These are phyloP conservation scores for Candida silvatica DNA, from an alignment of 805 yeast species.

Conservation along the genomic window DNA sequence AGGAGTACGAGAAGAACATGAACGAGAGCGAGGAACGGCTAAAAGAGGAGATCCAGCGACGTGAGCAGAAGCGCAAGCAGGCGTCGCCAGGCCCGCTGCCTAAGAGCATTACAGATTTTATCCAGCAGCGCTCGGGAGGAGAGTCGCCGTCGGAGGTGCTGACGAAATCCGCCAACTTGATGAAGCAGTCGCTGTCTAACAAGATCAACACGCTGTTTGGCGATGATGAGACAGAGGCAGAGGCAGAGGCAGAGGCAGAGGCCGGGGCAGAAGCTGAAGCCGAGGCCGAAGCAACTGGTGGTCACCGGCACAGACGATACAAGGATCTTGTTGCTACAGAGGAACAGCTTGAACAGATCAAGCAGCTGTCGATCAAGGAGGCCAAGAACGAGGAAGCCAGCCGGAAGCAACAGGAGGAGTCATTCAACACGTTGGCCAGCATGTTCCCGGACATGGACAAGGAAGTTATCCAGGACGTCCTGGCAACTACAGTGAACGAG, in stretches of 20 bases:
- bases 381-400: constrained; percentile 25
- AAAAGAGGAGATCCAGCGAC: constrained; percentile 20
- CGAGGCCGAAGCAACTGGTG: neutral
- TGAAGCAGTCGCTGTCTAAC: constrained; percentile 26
- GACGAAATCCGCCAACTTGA: constrained; percentile 27
- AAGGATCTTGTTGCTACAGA: constrained; percentile 6
- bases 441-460: constrained; percentile 74
- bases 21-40: constrained; percentile 31
- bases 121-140: constrained; percentile 11
- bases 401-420: constrained; percentile 34
- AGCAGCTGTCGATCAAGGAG: constrained; percentile 23
- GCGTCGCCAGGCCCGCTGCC: constrained; percentile 17
- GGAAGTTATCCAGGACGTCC: constrained; percentile 62
- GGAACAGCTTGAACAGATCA: constrained; percentile 17
- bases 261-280: constrained; percentile 8
- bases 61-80: constrained; percentile 7
- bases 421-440: constrained; percentile 41
- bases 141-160: constrained; percentile 27
- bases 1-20: constrained; percentile 48
- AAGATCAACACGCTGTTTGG: constrained; percentile 16
- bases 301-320: neutral
- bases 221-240: constrained; percentile 1
- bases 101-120: constrained; percentile 16
- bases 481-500: constrained; percentile 39
- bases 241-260: neutral